These are phyloP conservation scores for Cystofilobasidium bisporidii DNA, from an alignment of 768 basidiomycete genomes.

Conservation along the genomic window DNA sequence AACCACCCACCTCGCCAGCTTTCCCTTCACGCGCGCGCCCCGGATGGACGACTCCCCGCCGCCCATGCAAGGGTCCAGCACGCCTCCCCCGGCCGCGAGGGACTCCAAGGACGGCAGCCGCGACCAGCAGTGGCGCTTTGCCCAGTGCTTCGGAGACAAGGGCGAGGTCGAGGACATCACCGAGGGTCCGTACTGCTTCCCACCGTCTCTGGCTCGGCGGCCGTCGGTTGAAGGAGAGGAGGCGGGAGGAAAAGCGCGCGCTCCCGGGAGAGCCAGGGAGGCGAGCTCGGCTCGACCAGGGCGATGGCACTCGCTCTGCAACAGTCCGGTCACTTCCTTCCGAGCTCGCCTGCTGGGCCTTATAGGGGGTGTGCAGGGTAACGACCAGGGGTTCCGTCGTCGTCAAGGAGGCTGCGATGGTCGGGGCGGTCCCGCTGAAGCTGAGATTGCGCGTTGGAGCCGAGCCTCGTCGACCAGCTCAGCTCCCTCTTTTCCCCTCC, in stretches of 20 bases:
- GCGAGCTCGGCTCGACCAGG: too few species aligned
- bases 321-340: too few species aligned
- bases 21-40: neutral
- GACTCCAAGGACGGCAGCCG: conserved; percentile 7
- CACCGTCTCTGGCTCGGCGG: neutral
- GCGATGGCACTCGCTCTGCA: too few species aligned
- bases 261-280: too few species aligned
- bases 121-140: conserved; percentile 77
- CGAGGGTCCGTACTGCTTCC: conserved; percentile 56
- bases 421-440: neutral
- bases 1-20: neutral
- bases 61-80: conserved; percentile 2
- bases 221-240: neutral
- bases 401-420: neutral
- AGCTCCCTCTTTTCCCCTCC: conserved; percentile 17
- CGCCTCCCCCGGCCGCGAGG: neutral
- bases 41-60: conserved; percentile 2
- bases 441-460: neutral
- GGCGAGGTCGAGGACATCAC: conserved; percentile 98
- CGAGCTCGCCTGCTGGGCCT: too few species aligned
- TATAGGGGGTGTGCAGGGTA: too few species aligned
- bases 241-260: neutral
- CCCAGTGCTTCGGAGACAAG: conserved; percentile 99
- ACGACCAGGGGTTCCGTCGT: too few species aligned
- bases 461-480: neutral